These are phyloP conservation scores for Keithomyces neogunnii DNA, from an alignment of 2,329 filamentous ascomycete genomes.

Conservation along the genomic window DNA sequence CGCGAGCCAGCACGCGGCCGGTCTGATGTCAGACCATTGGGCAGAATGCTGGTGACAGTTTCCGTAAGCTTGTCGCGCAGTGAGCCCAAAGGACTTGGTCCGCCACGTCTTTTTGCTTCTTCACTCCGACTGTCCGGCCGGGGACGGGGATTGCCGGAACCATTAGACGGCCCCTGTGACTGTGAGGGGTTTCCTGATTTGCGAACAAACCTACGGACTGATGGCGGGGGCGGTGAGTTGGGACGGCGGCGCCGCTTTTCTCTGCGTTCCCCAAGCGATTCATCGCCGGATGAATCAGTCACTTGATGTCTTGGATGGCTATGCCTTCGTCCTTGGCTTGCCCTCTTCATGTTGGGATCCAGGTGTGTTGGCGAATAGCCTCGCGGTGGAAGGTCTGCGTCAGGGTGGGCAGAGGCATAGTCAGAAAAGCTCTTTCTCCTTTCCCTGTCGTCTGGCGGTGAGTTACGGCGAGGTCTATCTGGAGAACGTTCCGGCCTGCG, in stretches of 20 bases:
- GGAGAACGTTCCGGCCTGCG: slow-evolving; percentile 25
- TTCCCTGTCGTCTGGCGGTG: slow-evolving; percentile 30
- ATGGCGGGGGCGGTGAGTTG: slow-evolving; percentile 19
- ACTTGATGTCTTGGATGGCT: slow-evolving; percentile 39
- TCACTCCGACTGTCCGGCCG: slow-evolving; percentile 26
- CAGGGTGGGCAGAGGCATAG: slow-evolving; percentile 30
- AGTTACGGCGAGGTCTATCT: slow-evolving; percentile 26
- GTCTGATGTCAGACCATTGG: slow-evolving; percentile 25
- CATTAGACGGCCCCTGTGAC: slow-evolving; percentile 16
- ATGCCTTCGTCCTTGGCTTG: slow-evolving; percentile 31
- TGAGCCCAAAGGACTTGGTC: slow-evolving; percentile 28
- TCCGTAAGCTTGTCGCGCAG: slow-evolving; percentile 36
- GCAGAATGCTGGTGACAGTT: slow-evolving; percentile 35
- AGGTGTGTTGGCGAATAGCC: slow-evolving; percentile 22
- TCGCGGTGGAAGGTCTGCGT: slow-evolving; percentile 17
- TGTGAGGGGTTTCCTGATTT: slow-evolving; percentile 17
- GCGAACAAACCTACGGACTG: slow-evolving; percentile 26
- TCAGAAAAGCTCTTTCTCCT: slow-evolving; percentile 45
- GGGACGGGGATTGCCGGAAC: slow-evolving; percentile 19
- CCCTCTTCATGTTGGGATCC: slow-evolving; percentile 23
- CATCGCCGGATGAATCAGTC: slow-evolving; percentile 33
- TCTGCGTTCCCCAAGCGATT: slow-evolving; percentile 15
- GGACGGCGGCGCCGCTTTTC: slow-evolving; percentile 17
- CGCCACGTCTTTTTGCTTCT: slow-evolving; percentile 26
- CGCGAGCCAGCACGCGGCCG: slow-evolving; percentile 28